Conservation (phyloP, 2,329 filamentous ascomycete genomes). For the Sporothrix humicola region DNA sequence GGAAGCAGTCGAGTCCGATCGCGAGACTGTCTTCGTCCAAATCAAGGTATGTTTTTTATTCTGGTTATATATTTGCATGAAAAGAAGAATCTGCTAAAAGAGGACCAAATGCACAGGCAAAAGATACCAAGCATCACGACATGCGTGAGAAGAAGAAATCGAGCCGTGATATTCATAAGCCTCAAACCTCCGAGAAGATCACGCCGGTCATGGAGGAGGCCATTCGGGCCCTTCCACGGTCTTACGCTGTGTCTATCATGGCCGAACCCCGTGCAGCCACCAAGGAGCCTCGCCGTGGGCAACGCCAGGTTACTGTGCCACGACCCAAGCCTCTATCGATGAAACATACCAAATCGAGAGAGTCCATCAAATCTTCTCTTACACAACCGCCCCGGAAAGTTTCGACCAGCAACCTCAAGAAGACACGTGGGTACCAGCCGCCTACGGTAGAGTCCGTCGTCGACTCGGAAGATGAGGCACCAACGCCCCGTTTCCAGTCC, state of each 20-base stretch:
- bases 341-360: neutral
- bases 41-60: neutral
- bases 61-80: neutral
- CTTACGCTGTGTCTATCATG: neutral
- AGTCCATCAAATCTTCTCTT: neutral
- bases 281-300: neutral
- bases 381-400: neutral
- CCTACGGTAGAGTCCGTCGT: conserved; percentile 36
- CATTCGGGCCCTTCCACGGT: neutral
- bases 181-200: neutral
- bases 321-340: neutral
- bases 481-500: neutral
- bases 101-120: too few relatives aligned
- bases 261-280: too few relatives aligned
- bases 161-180: neutral
- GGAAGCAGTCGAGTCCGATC: neutral
- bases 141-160: neutral
- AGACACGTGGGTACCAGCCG: conserved; percentile 26
- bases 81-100: neutral
- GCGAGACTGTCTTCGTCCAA: too few relatives aligned
- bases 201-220: neutral
- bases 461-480: conserved; percentile 28
- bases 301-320: neutral
- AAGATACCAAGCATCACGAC: too few relatives aligned
- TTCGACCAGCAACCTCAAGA: neutral